A percentile compares a stretch with the other conserved stretches of the same genome.
Conservation (phyloP, 1,284 basidiomycete species). For the Thelephora terrestris region DNA sequence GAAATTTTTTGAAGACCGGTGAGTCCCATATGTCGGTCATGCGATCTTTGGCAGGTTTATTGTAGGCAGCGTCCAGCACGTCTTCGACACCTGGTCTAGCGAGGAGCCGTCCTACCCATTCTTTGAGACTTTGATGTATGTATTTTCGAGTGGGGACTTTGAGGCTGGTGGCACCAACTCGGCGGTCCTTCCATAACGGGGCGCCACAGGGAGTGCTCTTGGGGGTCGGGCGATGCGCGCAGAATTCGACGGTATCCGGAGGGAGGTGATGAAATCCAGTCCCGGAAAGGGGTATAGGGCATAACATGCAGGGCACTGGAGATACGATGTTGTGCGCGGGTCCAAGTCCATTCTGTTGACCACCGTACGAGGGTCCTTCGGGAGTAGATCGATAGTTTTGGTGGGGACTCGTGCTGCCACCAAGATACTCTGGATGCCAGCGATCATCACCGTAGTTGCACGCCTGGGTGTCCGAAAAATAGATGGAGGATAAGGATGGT, state of each 20-base stretch:
- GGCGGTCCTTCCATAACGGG: not conserved
- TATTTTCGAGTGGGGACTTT: not conserved
- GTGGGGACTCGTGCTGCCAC: too few relatives aligned
- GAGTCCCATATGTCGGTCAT: constrained; percentile 12
- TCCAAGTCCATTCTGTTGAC: not conserved
- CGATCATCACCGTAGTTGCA: too few relatives aligned
- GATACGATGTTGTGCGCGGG: not conserved
- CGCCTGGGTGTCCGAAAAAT: too few relatives aligned
- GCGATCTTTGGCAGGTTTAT: not conserved
- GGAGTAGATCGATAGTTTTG: not conserved
- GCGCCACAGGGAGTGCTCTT: not conserved
- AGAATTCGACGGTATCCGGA: not conserved
- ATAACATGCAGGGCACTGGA: not conserved
- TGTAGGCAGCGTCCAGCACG: constrained; percentile 16
- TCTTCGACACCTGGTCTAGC: constrained; percentile 18
- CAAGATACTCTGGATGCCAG: too few relatives aligned
- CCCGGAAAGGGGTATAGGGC: not conserved
- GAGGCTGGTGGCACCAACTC: not conserved
- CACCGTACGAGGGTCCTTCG: not conserved
- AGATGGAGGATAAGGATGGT: too few relatives aligned
- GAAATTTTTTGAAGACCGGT: constrained; percentile 7
- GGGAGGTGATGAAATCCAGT: not conserved
- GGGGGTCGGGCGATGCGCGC: not conserved
- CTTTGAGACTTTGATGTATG: constrained; percentile 17
- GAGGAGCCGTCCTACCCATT: constrained; percentile 22